A percentile compares a stretch with the other conserved stretches of the same genome.
Conservation (phyloP, 1,139 yeast genomes). For the Saccharomyces hybrid region DNA sequence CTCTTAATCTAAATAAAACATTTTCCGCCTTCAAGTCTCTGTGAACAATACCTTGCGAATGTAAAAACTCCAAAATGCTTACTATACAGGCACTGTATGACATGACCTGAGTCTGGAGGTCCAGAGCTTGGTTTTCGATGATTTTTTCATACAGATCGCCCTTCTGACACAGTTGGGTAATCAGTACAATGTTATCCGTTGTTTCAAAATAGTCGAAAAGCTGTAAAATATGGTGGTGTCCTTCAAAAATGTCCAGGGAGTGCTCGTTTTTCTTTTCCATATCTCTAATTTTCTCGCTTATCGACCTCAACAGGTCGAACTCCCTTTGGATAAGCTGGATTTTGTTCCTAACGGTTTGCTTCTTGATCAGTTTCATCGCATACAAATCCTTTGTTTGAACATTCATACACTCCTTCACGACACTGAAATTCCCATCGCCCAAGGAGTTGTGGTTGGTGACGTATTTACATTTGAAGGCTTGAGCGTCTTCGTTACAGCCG, state of each 20-base stretch:
- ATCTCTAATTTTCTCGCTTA: conserved; percentile 23
- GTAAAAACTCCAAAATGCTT: conserved; percentile 61
- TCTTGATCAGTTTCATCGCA: conserved; percentile 31
- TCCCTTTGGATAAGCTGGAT: conserved; percentile 30
- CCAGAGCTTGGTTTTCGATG: conserved; percentile 39
- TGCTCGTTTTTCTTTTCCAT: conserved; percentile 13
- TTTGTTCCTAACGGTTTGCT: conserved; percentile 23
- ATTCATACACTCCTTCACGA: conserved; percentile 31
- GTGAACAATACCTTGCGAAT: conserved; percentile 67
- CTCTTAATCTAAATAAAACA: conserved; percentile 42
- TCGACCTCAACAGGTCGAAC: conserved; percentile 20
- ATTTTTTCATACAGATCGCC: conserved; percentile 63
- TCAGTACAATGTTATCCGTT: conserved; percentile 47
- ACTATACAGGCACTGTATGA: conserved; percentile 38
- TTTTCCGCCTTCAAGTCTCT: conserved; percentile 89
- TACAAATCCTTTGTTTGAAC: conserved; percentile 23
- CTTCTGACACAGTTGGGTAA: conserved; percentile 61
- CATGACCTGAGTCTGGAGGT: conserved; percentile 40
- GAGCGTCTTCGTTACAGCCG: conserved; percentile 5
- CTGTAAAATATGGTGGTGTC: conserved; percentile 53
- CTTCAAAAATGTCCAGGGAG: conserved; percentile 28
- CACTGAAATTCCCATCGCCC: conserved; percentile 32
- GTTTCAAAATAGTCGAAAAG: conserved; percentile 68
- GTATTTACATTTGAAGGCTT: conserved; percentile 22
- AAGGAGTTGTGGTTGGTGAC: conserved; percentile 19